Evolutionary conservation across 345 rosid genomes (phyloP), one percentile per base, ranked within the genome.

Genomic region (Rhizophora mangle): DNA sequence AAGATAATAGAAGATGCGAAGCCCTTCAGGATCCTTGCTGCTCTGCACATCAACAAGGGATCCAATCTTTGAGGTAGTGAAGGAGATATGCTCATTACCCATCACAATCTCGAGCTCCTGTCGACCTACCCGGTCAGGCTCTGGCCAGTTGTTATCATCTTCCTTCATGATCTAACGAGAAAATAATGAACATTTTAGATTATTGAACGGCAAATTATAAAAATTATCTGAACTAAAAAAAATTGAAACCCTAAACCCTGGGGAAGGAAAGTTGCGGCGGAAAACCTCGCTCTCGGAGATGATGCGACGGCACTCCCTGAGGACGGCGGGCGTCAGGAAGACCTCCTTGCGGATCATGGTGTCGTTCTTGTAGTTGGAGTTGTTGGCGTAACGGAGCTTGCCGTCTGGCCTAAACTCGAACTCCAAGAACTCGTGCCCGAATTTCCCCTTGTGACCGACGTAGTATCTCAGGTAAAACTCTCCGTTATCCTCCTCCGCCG

Each of bases 301-400:
- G 84, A 95, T 90, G 69, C 99, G 97, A 84, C 92, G 97, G 85
- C 97, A 90, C 74, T 95, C 99, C 55, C 86, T 85, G 79, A 92
- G 80, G 72, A 87, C 97, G 68, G 96, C 89, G 72, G 99, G 97
- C 83, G 92, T 85, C 78, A 95, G 91, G 80, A 91, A 95, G 67
- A 95, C 91, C 80, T 95, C 98, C 72, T 95, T 95, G 58, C 99
- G 97, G 80, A 92, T 95, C 91, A 95, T 95, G 63, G 94, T 92
- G 83, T 95, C 98, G 87, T 95, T 95, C 81, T 95, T 95, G 92
- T 95, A 95, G 83, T 95, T 95, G 46, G 98, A 95, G 82, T 95
- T 95, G 76, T 95, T 95, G 65, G 99, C 99, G 79, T 95, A 95
- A 6, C 99, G 91, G 68, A 95, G 98, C 86, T 95, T 95, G 29